Percentiles rank a stretch among this genome's conserved stretches.
Conservation (phyloP, 1,139 yeast genomes). For the Pichia sp. region DNA sequence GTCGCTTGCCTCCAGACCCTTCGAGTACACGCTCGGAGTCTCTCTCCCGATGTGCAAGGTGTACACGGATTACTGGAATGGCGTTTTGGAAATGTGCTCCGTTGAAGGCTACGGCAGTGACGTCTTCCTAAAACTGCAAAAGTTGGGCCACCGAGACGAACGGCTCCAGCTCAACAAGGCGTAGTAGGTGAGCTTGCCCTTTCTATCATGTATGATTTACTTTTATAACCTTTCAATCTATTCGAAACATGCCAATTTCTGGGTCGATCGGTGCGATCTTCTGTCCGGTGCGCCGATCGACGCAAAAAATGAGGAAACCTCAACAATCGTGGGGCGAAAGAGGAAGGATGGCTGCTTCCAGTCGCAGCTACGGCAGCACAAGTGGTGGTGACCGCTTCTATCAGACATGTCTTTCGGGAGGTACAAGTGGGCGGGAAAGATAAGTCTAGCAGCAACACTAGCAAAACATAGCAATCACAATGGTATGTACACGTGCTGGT, state of each 20-base stretch:
- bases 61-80: conserved; percentile 96
- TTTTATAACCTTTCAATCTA: not conserved
- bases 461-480: conserved; percentile 4
- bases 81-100: conserved; percentile 74
- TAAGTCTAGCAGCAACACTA: not conserved
- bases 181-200: not conserved
- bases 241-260: too few species aligned
- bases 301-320: not conserved
- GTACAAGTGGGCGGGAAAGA: not conserved
- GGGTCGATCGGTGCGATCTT: not conserved
- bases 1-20: conserved; percentile 64
- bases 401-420: not conserved
- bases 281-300: not conserved
- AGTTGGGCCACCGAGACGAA: conserved; percentile 54
- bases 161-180: conserved; percentile 65
- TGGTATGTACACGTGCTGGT: conserved; percentile 8
- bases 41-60: conserved; percentile 90
- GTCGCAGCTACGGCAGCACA: not conserved
- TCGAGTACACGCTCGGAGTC: conserved; percentile 70
- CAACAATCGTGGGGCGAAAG: not conserved
- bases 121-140: conserved; percentile 71
- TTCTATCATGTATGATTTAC: not conserved
- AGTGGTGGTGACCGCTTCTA: conserved; percentile 5
- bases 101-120: conserved; percentile 91
- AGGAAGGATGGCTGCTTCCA: conserved; percentile 5